Percentiles rank a stretch among this genome's conserved stretches.
Conservation (phyloP, 352 stramenopile genomes). For the Thalassiosira exigua region DNA sequence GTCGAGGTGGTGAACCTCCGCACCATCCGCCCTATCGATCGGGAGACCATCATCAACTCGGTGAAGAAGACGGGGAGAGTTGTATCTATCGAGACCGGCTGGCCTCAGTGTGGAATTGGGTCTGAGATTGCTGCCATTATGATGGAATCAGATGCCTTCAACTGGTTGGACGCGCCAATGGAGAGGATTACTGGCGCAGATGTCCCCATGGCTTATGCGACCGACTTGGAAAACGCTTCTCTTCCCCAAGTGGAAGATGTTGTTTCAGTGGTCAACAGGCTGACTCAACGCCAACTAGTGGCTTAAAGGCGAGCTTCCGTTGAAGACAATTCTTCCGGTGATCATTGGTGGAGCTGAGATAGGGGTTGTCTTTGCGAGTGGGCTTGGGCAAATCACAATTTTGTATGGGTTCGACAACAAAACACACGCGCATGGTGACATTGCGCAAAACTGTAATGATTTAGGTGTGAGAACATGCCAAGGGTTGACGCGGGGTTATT, state of each 20-base stretch:
- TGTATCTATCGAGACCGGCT: slow-evolving; percentile 97
- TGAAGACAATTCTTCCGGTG: too few species aligned
- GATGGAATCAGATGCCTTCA: slow-evolving; percentile 96
- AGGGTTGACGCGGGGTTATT: too few species aligned
- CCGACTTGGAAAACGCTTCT: slow-evolving; percentile 94
- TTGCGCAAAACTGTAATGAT: too few species aligned
- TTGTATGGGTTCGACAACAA: too few species aligned
- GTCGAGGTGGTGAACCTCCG: slow-evolving; percentile 95
- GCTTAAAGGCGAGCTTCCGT: slow-evolving; percentile 44
- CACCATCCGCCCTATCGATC: slow-evolving; percentile 96
- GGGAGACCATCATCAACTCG: slow-evolving; percentile 95
- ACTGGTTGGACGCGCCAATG: slow-evolving; percentile 98
- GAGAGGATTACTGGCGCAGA: slow-evolving; percentile 97
- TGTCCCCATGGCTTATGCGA: slow-evolving; percentile 98
- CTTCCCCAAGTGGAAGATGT: slow-evolving; percentile 96
- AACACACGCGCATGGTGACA: too few species aligned
- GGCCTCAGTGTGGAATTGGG: slow-evolving; percentile 95
- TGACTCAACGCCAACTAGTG: slow-evolving; percentile 76
- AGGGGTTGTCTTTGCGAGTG: too few species aligned
- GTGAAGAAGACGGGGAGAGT: slow-evolving; percentile 99
- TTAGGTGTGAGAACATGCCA: too few species aligned
- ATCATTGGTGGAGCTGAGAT: too few species aligned
- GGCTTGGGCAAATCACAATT: too few species aligned
- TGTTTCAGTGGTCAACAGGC: slow-evolving; percentile 91
- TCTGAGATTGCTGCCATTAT: slow-evolving; percentile 97